phyloP scores from a whole-genome alignment of 2,329 filamentous ascomycete species.

The Albophoma yamanashiensis region DNA sequence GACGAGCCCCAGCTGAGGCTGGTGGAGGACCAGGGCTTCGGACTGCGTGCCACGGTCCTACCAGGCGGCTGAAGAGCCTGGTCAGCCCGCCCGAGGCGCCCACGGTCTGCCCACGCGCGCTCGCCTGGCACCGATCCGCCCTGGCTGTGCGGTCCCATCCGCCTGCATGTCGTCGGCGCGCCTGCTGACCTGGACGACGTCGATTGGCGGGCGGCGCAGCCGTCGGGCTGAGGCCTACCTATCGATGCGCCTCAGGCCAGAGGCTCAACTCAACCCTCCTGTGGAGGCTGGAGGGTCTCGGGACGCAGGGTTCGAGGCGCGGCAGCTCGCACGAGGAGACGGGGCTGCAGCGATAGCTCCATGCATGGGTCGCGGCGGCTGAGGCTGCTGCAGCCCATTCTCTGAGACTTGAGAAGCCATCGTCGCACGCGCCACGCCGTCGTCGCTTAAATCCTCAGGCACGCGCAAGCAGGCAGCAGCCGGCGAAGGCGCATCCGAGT shows the following conservation, averaged over 20 bases:
- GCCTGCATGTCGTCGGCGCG: background rate
- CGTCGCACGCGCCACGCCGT: background rate
- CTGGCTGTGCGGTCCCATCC: background rate
- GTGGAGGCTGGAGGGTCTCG: background rate
- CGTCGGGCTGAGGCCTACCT: background rate
- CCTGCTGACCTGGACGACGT: background rate
- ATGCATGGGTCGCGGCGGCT: background rate
- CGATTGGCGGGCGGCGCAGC: background rate
- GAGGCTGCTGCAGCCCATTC: background rate
- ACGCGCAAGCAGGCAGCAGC: background rate
- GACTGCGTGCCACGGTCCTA: background rate
- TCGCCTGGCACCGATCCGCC: background rate
- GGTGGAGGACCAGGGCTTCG: background rate
- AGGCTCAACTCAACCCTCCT: background rate
- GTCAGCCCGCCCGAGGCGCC: background rate
- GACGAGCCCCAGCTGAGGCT: background rate
- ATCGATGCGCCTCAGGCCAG: background rate
- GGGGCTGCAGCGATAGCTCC: background rate
- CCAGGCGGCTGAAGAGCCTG: background rate
- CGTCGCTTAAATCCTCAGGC: background rate
- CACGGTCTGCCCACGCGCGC: no score
- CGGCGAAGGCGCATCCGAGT: background rate
- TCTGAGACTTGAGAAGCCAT: no score
- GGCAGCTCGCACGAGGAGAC: no score
- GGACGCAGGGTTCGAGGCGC: background rate